A percentile compares a stretch with the other conserved stretches of the same genome.
Conservation (phyloP, 202 grass and related monocot genomes). For the Brachypodium distachyon region DNA sequence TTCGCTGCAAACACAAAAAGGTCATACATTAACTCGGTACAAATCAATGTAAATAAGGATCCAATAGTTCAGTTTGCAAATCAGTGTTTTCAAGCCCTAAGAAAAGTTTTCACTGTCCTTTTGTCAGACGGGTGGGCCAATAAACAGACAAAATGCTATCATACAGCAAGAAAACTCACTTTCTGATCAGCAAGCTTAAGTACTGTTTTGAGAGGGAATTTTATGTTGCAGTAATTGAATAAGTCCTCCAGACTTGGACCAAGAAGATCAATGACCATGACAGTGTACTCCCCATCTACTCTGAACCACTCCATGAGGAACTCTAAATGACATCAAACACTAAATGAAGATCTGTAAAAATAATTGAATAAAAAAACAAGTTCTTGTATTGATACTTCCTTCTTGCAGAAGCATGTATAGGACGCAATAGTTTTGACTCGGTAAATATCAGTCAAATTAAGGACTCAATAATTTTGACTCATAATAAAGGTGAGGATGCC, state of each 20-base stretch:
- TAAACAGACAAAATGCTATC: conserved; percentile 7
- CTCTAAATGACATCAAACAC: conserved; percentile 36
- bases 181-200: conserved; percentile 91
- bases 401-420: conserved; percentile 94
- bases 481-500: conserved; percentile 95
- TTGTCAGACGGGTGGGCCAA: not conserved
- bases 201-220: conserved; percentile 90
- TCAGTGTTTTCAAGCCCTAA: no score
- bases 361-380: not conserved
- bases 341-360: conserved; percentile 14
- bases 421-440: no score
- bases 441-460: no score
- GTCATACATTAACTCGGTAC: conserved; percentile 14
- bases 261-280: conserved; percentile 96
- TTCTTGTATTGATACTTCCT: conserved; percentile 52
- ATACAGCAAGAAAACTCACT: conserved; percentile 33
- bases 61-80: not conserved
- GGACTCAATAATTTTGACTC: no score
- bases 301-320: conserved; percentile 93
- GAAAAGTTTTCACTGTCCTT: no score
- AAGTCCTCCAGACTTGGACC: conserved; percentile 88
- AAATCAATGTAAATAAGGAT: not conserved
- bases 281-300: conserved; percentile 93
- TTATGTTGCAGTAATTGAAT: conserved; percentile 84
- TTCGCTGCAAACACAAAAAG: no score